Evolutionary conservation across 441 rosid species (phyloP).

Genomic region (Codiaeum variegatum): DNA sequence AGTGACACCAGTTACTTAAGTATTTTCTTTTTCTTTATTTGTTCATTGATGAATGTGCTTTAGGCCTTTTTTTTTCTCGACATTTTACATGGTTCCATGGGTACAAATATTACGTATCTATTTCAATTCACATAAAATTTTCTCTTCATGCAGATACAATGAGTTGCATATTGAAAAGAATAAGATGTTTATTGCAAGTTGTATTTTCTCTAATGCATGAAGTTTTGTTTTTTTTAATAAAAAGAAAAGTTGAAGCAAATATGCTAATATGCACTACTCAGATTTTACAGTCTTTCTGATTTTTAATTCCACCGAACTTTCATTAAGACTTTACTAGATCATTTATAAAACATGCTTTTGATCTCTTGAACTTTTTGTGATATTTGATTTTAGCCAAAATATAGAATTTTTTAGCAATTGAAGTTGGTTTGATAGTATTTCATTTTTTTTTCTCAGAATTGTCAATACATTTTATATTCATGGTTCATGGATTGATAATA

Average conservation of each 20-base stretch:
- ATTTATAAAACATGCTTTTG: neutral
- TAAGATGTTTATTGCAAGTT: no score
- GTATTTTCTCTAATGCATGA: neutral
- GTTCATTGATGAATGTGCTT: neutral
- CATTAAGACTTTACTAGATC: neutral
- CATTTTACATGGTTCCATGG: neutral
- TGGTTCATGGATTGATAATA: no score
- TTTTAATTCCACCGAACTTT: neutral
- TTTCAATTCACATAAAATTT: constrained; percentile 2
- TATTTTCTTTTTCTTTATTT: neutral
- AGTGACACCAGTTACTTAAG: neutral
- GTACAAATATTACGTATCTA: neutral
- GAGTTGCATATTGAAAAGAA: no score
- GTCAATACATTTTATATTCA: neutral
- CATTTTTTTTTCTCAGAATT: neutral
- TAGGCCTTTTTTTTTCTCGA: constrained; percentile 3
- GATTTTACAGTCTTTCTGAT: no score
- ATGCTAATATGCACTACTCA: no score
- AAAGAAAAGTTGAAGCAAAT: neutral
- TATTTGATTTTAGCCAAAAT: neutral
- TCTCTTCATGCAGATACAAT: no score
- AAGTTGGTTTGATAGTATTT: neutral
- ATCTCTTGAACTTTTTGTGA: neutral
- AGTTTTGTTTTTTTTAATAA: neutral
- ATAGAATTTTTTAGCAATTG: neutral